Base-by-base conservation (phyloP, 495 filamentous ascomycete species). In the Rostrohypoxylon terebratum region DNA sequence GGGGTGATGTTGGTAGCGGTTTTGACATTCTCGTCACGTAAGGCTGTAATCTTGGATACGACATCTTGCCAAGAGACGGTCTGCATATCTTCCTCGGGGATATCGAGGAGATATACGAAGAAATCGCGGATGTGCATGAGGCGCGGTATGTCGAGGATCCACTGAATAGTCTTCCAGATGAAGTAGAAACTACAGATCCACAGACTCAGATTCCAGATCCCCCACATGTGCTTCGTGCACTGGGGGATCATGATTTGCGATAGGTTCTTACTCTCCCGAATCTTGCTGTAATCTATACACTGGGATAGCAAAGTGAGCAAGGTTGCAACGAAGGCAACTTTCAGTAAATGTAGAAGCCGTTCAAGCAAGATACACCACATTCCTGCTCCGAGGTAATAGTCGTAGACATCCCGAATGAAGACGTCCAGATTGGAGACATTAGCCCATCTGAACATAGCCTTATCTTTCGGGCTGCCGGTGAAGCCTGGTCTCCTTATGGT, bases 41-140 rank as follows among this genome's bases (percentile, higher is more conserved):
- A 80, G 13, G 87, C 85, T 90, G 98, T 98, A 60, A 99, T 83
- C 50, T 94, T 91, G 38, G 89, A 91, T 47, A 99, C 95, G 36
- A 98, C 87, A 66, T 96, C 91, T 77, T 98, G 94, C 96, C 96
- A 99, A 7, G 94, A 93, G 34, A 98, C 91, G 0, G 94, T 97
- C 80, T 98, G 96, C 76, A 99, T 96, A 68, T 99, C 96, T 20
- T 88, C 83, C 73, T 98, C 96, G 1, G 93, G 92, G 34, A 99
- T 91, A 33, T 91, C 90, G 14, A 99, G 87, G 6, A 98, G 85
- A 75, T 98, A 88, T 44, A 88, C 81, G 79, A 93, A 99, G 80
- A 98, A 99, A 78, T 96, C 90, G 73, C 94, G 93, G 79, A 97
- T 89, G 33, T 92, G 85, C 71, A 87, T 83, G 14, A 98, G 86